phyloP scores from a whole-genome alignment of 108 stramenopile species.

The Seminavis robusta region DNA sequence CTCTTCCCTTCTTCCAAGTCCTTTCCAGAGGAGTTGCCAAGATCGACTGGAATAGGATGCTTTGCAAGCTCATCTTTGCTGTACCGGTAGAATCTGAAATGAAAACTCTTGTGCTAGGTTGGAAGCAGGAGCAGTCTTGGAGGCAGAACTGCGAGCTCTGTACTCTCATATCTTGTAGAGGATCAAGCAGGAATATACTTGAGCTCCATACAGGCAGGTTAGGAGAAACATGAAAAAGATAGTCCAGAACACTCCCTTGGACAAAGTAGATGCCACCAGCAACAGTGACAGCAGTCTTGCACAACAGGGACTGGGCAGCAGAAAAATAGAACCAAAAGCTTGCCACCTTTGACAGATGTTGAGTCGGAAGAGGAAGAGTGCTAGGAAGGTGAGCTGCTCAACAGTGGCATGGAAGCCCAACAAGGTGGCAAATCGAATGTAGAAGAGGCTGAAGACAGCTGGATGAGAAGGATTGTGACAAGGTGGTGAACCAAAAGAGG shows the following conservation, averaged over 20 bases:
- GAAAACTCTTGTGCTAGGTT: no score
- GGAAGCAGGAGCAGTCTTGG: no score
- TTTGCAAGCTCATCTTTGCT: no score
- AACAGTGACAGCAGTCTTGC: not conserved
- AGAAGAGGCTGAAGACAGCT: not conserved
- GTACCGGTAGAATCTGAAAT: no score
- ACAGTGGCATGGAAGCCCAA: constrained; percentile 5
- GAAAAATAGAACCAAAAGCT: not conserved
- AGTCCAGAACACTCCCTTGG: constrained; percentile 1
- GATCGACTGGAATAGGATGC: no score
- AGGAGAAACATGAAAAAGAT: not conserved
- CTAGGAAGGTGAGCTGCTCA: constrained; percentile 5
- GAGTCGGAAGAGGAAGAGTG: constrained; percentile 11
- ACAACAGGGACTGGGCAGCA: not conserved
- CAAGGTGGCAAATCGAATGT: constrained; percentile 1
- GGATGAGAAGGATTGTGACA: constrained; percentile 2
- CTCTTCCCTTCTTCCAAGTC: no score
- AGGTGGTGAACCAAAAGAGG: constrained; percentile 9
- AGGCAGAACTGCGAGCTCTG: no score
- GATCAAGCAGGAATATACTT: not conserved
- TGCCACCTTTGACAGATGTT: not conserved
- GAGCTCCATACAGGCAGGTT: not conserved
- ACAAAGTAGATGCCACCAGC: not conserved
- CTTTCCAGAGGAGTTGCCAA: no score
- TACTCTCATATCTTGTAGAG: not conserved